phyloP scores from a whole-genome alignment of 306 rosid species.

The Cajanus cajan region DNA sequence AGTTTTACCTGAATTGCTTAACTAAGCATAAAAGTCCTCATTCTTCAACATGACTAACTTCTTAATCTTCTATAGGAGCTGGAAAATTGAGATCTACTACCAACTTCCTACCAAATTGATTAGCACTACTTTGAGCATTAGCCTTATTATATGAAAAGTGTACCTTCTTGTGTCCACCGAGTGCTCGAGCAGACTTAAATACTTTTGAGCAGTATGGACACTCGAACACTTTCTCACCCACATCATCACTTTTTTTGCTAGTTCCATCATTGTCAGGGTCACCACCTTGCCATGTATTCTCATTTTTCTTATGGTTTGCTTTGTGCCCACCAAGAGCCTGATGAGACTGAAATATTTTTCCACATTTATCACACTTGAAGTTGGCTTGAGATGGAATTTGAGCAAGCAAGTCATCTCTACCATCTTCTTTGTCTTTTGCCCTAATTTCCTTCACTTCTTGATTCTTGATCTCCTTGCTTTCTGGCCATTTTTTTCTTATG shows the following conservation, averaged over 20 bases:
- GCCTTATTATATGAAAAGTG: slow-evolving; percentile 31
- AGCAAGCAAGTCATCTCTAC: not conserved
- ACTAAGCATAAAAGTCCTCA: not conserved
- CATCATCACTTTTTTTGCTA: not conserved
- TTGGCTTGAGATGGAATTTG: not conserved
- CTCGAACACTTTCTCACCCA: slow-evolving; percentile 18
- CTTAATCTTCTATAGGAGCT: slow-evolving; percentile 34
- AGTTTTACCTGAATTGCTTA: not conserved
- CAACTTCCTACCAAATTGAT: not conserved
- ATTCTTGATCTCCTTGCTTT: not conserved
- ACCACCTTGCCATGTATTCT: not conserved
- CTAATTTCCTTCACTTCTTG: not conserved
- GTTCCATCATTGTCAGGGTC: not conserved
- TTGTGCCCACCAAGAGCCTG: slow-evolving; percentile 73
- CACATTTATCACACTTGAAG: slow-evolving; percentile 50
- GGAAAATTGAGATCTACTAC: slow-evolving; percentile 56
- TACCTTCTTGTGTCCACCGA: slow-evolving; percentile 68
- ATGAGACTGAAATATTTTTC: slow-evolving; percentile 42
- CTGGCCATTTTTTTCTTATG: no score
- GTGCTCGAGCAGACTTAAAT: slow-evolving; percentile 58
- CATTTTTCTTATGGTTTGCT: slow-evolving; percentile 49
- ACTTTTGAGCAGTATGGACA: slow-evolving; percentile 46
- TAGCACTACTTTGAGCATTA: not conserved
- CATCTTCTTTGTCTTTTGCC: not conserved
- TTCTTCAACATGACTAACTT: not conserved